These are phyloP conservation scores for Sugiyamaella smithiae DNA, from an alignment of 805 yeast species.

Conservation along the genomic window DNA sequence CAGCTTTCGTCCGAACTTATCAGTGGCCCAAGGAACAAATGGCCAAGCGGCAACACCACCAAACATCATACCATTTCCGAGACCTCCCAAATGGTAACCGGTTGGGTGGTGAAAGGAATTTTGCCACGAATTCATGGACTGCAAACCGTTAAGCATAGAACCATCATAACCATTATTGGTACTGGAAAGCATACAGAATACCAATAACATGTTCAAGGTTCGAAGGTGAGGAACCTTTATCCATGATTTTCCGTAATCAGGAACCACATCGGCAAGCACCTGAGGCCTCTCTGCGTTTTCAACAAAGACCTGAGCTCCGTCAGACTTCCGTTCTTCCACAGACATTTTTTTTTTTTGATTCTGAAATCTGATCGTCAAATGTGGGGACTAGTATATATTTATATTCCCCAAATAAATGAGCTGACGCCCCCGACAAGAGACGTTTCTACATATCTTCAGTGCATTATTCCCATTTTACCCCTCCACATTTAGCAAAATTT, in stretches of 20 bases:
- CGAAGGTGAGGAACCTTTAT: constrained; percentile 11
- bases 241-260: constrained; percentile 14
- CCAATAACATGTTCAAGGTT: constrained; percentile 15
- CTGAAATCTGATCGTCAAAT: background rate
- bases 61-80: constrained; percentile 29
- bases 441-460: background rate
- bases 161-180: constrained; percentile 21
- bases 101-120: constrained; percentile 14
- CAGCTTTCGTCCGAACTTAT: constrained; percentile 59
- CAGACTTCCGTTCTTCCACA: background rate
- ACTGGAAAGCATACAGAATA: constrained; percentile 13
- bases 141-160: constrained; percentile 18
- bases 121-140: constrained; percentile 25
- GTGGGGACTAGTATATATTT: background rate
- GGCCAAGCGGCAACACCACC: constrained; percentile 74
- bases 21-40: constrained; percentile 58
- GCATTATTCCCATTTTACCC: background rate
- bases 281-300: background rate
- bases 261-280: constrained; percentile 7
- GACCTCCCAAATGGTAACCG: constrained; percentile 16
- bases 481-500: constrained; percentile 2
- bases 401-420: background rate
- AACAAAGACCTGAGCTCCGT: background rate
- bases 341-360: too few relatives aligned
- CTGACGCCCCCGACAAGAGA: background rate